Base-by-base conservation (phyloP, 78 protist species). In the Pigoraptor vietnamica region DNA sequence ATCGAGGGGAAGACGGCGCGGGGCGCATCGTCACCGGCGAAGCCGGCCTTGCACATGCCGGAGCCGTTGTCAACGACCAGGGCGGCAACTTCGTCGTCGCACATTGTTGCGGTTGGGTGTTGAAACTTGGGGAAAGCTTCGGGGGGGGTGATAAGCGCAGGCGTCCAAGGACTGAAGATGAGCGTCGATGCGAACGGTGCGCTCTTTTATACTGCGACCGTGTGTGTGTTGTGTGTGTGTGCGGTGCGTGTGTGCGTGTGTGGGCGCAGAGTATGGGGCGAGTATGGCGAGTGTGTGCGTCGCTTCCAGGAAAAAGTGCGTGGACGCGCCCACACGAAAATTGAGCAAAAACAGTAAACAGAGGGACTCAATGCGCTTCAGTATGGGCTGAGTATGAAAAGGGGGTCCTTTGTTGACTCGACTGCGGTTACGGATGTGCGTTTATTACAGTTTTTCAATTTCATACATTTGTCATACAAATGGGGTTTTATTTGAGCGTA, bases 41-140 rank as follows among this genome's bases (percentile, higher is more conserved):
- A 92, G 37, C 99, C 99, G 81, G 98, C 99, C 93, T 98, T 99
- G 90, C 93, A 93, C 98, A 96, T 94, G n/a, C 99, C 99, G 87
- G 98, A 95, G 29, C 99, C 99, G 81, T 96, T 97, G 93, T 97
- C 98, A 39, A 97, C 90, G 25, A 97, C 98, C 32, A 95, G 92
- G 48, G 90, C 32, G 91, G 40, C 86, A 37, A 36, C 87, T 32
- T 90, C 91, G 21, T 79, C 84, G 84, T 79, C 84, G n/a, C 84
- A 79, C 84, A 79, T 79, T 25, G 1, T 79, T 14, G 84, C 32
- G 84, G n/a, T 14, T 79, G 21, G 84, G 84, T 79, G n/a, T n/a
- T n/a, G 84, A 19, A 25, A 79, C 1, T 25, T 79, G 6, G 67
- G 14, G 14, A 48, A 48, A 14, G 67, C 14, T 48, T 48, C 67